These are phyloP conservation scores for Hymenoscyphus repandus DNA, from an alignment of 2,329 filamentous ascomycete species.

Conservation along the genomic window DNA sequence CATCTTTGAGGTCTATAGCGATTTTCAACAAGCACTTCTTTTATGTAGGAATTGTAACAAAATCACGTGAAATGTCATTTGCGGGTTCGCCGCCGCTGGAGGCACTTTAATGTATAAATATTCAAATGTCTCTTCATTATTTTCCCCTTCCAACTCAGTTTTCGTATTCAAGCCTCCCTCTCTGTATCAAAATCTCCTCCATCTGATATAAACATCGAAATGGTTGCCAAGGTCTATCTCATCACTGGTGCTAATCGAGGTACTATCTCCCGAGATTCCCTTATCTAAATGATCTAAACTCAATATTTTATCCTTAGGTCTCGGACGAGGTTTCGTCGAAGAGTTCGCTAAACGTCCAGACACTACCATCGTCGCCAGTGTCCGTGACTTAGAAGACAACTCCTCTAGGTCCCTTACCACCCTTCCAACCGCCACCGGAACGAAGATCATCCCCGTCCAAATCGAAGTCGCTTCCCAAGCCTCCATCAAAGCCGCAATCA, in stretches of 20 bases:
- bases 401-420: slow-evolving; percentile 29
- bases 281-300: background rate
- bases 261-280: background rate
- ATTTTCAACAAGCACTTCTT: too few relatives aligned
- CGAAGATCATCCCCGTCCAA: slow-evolving; percentile 37
- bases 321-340: slow-evolving; percentile 32
- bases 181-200: background rate
- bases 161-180: background rate
- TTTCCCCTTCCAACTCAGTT: background rate
- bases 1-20: too few relatives aligned
- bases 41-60: too few relatives aligned
- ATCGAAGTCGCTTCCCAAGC: slow-evolving; percentile 35
- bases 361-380: slow-evolving; percentile 30
- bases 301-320: slow-evolving; percentile 7
- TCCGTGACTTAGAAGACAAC: slow-evolving; percentile 31
- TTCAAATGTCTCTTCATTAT: too few relatives aligned
- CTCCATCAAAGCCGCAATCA: slow-evolving; percentile 33
- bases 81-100: too few relatives aligned
- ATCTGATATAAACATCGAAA: background rate
- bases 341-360: slow-evolving; percentile 12
- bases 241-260: slow-evolving; percentile 38
- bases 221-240: background rate
- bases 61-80: too few relatives aligned
- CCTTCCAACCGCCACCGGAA: slow-evolving; percentile 34
- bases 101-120: too few relatives aligned